Evolutionary conservation across 2,329 filamentous ascomycete genomes (phyloP).

Genomic region (Colletotrichum tofieldiae): DNA sequence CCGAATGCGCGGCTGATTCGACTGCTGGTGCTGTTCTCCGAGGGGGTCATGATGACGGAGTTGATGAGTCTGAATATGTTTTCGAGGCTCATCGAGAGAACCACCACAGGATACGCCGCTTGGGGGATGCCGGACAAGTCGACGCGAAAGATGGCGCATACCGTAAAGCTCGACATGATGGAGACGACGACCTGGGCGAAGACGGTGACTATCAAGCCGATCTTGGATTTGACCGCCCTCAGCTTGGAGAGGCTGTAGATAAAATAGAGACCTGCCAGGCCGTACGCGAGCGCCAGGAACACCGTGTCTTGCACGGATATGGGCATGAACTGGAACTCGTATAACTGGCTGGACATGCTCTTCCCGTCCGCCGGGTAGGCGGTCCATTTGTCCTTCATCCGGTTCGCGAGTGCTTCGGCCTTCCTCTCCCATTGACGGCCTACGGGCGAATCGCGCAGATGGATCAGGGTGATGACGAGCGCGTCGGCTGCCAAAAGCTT

Average conservation of each 20-base stretch:
- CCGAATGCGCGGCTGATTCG: conserved; percentile 83
- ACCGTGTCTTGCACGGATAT: conserved; percentile 78
- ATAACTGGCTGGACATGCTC: conserved; percentile 72
- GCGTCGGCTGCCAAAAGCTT: conserved; percentile 81
- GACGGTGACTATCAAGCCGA: conserved; percentile 81
- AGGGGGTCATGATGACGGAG: conserved; percentile 79
- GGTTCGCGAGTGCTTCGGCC: conserved; percentile 66
- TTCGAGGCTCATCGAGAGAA: conserved; percentile 82
- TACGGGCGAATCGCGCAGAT: conserved; percentile 75
- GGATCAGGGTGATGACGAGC: conserved; percentile 83
- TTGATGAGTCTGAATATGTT: conserved; percentile 87
- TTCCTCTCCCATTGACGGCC: conserved; percentile 77
- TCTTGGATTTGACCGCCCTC: conserved; percentile 81
- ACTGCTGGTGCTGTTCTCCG: conserved; percentile 77
- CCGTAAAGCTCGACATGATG: conserved; percentile 84
- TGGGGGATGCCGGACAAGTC: conserved; percentile 83
- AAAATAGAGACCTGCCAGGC: conserved; percentile 76
- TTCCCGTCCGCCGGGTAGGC: conserved; percentile 75
- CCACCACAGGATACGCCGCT: conserved; percentile 82
- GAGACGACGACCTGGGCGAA: conserved; percentile 79
- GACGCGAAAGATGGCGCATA: conserved; percentile 83
- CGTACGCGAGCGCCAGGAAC: conserved; percentile 76
- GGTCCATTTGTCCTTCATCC: conserved; percentile 70
- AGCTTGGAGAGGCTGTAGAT: conserved; percentile 77
- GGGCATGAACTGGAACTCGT: conserved; percentile 85